Base-by-base conservation (phyloP, 805 yeast species). In the Dipodascopsis uninucleata region DNA sequence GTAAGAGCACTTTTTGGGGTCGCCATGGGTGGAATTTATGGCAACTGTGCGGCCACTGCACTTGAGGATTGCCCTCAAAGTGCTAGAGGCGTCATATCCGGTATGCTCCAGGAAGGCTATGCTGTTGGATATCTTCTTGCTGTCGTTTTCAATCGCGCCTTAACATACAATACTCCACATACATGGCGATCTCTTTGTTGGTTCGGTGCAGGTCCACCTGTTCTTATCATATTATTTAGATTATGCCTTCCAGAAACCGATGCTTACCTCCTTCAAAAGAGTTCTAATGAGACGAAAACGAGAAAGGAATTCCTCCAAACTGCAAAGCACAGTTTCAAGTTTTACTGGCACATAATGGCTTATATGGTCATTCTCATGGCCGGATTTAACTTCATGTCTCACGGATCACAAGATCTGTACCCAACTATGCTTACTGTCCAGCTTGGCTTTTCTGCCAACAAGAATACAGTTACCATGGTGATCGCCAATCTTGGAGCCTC, bases 81-180 rank as follows among this genome's bases (percentile, higher is more conserved):
- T 23, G 77, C 85, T 10, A 71, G 83, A 56, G 82, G 84, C 31
- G 64, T 79, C 35, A 60, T 82, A 22, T 75, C 81, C 14, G 88
- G 88, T 38, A 62, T 84, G 32, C 76, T 86, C 60, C 95, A 85
- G 64, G 83, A 85, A 61, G 95, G 95, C 49, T 86, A 82, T 54
- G 81, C 83, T 8, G 70, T 81, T 52, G 89, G 88, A 10, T 80
- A 79, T 57, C 71, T 82, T 41, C 67, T 81, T 21, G 84, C 79
- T 1, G 81, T 77, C 24, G 66, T 78, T n/a, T 82, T 82, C 66
- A 75, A 68, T 58, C 70, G 86, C 49, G 87, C 85, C 8, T 68
- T 81, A 47, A 58, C 39, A 12, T 10, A 24, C 10, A 72, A 73
- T 47, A 61, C 74, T 4, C 57, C 64, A 2, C 76, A 79, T 51